These are phyloP conservation scores for Phialophora chinensis DNA, from an alignment of 2,329 filamentous ascomycete species.

Conservation along the genomic window DNA sequence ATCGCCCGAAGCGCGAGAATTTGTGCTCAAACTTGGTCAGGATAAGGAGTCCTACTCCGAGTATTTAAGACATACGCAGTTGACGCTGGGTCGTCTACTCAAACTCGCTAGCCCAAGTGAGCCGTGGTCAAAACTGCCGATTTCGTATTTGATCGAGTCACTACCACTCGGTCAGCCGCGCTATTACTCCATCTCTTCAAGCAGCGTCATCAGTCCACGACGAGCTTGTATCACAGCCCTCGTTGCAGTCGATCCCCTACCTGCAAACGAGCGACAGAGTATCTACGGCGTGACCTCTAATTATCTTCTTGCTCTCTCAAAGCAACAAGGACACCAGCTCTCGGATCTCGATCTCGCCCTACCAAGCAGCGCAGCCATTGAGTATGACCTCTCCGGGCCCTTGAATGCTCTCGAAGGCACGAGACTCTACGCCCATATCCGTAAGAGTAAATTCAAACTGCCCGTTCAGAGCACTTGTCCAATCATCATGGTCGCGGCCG, in stretches of 20 bases:
- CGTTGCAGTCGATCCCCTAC: constrained; percentile 17
- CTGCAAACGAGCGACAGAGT: constrained; percentile 1
- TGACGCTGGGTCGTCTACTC: constrained; percentile 62
- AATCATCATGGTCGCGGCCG: constrained; percentile 40
- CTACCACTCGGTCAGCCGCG: constrained; percentile 27
- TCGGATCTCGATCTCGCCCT: background rate
- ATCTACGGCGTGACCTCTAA: constrained; percentile 25
- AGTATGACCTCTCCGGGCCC: constrained; percentile 13
- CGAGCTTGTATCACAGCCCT: constrained; percentile 28
- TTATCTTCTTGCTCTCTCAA: constrained; percentile 20
- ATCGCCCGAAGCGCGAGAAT: constrained; percentile 71
- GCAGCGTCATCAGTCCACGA: constrained; percentile 18
- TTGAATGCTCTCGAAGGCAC: constrained; percentile 3
- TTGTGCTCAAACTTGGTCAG: constrained; percentile 78
- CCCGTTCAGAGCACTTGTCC: constrained; percentile 38
- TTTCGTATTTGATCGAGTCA: constrained; percentile 33
- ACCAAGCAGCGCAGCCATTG: background rate
- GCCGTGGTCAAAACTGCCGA: constrained; percentile 30
- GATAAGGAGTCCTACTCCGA: constrained; percentile 87
- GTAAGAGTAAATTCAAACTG: constrained; percentile 36
- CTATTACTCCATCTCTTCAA: constrained; percentile 37
- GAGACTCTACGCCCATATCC: constrained; percentile 17
- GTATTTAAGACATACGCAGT: constrained; percentile 73
- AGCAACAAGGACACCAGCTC: background rate
- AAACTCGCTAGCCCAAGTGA: constrained; percentile 59